phyloP scores from a whole-genome alignment of 306 rosid species.

The Biancaea sappan region DNA sequence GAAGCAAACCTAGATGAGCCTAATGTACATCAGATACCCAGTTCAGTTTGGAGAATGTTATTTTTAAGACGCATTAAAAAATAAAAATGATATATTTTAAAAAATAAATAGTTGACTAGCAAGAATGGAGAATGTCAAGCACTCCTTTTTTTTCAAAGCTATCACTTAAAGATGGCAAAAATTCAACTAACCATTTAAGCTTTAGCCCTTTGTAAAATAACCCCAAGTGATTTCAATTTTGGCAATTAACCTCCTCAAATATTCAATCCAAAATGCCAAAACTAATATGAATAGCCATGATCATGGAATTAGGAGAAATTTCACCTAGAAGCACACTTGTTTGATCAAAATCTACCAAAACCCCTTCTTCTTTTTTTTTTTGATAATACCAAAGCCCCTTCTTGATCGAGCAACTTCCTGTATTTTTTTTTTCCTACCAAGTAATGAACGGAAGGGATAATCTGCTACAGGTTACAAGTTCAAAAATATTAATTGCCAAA shows the following conservation, averaged over 20 bases:
- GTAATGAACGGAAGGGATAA: neutral
- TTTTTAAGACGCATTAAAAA: neutral
- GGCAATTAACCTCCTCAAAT: neutral
- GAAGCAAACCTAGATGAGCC: neutral
- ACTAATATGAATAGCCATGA: neutral
- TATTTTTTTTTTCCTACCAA: neutral
- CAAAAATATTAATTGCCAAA: neutral
- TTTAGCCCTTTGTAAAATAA: neutral
- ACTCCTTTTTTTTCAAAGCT: neutral
- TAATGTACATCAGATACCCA: neutral
- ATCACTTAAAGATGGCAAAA: neutral
- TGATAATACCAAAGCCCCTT: neutral
- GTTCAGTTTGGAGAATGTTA: neutral
- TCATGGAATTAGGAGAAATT: neutral
- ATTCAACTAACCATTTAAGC: neutral
- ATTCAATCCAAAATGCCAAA: neutral
- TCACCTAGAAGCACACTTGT: neutral
- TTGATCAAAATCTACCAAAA: neutral
- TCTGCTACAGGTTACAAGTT: neutral
- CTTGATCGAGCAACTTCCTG: neutral
- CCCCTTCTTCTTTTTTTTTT: too few relatives aligned
- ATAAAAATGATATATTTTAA: neutral
- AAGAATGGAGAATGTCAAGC: neutral
- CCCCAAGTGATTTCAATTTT: neutral
- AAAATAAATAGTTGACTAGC: neutral